These are phyloP conservation scores for Gomphus sp. DNA, from an alignment of 1,284 basidiomycete genomes.

Conservation along the genomic window DNA sequence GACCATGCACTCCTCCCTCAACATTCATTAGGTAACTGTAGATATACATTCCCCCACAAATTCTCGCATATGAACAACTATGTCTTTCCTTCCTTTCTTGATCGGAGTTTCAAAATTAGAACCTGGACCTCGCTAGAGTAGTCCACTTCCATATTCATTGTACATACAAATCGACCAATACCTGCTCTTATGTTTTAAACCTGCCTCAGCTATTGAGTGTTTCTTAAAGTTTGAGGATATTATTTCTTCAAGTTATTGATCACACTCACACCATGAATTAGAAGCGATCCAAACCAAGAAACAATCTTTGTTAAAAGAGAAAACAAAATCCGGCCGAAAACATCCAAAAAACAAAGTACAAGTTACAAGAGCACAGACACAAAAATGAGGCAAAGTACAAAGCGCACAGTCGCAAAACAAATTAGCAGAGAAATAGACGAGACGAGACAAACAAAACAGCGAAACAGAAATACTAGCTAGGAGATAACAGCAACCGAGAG, in stretches of 20 bases:
- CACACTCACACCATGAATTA: no score
- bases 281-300: not conserved
- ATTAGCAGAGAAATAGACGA: slow-evolving; percentile 12
- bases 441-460: not conserved
- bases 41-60: not conserved
- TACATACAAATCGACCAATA: no score
- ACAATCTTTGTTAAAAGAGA: not conserved
- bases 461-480: no score
- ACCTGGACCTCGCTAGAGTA: no score
- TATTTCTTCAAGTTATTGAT: no score
- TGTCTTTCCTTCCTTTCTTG: not conserved
- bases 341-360: slow-evolving; percentile 6
- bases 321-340: not conserved
- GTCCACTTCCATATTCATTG: no score
- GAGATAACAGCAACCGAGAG: no score
- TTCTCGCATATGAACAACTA: not conserved
- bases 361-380: slow-evolving; percentile 22
- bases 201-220: no score
- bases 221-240: no score
- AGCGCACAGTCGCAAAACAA: not conserved
- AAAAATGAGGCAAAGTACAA: slow-evolving; percentile 23
- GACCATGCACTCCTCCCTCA: not conserved
- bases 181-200: no score
- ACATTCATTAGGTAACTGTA: not conserved
- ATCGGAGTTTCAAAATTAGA: slow-evolving; percentile 8